These are phyloP conservation scores for Santalum album DNA, from an alignment of 164 flowering plant species.

Conservation along the genomic window DNA sequence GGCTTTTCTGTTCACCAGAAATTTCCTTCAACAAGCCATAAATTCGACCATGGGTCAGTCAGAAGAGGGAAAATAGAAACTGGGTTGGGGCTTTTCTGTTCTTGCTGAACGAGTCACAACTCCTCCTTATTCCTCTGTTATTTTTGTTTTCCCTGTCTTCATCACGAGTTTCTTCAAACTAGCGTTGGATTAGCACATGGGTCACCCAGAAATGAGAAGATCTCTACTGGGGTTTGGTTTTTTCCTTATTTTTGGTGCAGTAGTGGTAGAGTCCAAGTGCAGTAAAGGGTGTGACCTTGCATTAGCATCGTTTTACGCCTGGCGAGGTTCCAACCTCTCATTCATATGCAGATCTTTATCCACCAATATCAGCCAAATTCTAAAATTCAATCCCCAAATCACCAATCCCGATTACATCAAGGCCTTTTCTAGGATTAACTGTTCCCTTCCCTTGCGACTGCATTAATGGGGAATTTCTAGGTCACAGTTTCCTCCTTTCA, in stretches of 20 bases:
- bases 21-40: too few relatives aligned
- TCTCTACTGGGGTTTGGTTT: conserved; percentile 1
- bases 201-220: background rate
- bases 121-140: too few relatives aligned
- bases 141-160: too few relatives aligned
- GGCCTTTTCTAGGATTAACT: conserved; percentile 14
- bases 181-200: conserved; percentile 4
- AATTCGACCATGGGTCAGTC: too few relatives aligned
- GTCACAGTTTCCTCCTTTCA: conserved; percentile 12
- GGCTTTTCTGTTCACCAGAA: background rate
- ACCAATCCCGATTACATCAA: conserved; percentile 12
- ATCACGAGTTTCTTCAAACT: too few relatives aligned
- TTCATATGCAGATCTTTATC: conserved; percentile 12
- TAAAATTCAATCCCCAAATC: conserved; percentile 20
- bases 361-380: background rate
- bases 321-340: conserved; percentile 8
- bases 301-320: background rate
- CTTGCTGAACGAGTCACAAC: too few relatives aligned
- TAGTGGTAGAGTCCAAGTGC: conserved; percentile 12
- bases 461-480: conserved; percentile 16
- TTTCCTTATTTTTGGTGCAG: conserved; percentile 8
- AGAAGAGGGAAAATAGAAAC: too few relatives aligned
- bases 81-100: too few relatives aligned
- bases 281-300: conserved; percentile 1
- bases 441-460: conserved; percentile 39